phyloP scores from a whole-genome alignment of 805 yeast genomes.

The Pichia sporocuriosa region DNA sequence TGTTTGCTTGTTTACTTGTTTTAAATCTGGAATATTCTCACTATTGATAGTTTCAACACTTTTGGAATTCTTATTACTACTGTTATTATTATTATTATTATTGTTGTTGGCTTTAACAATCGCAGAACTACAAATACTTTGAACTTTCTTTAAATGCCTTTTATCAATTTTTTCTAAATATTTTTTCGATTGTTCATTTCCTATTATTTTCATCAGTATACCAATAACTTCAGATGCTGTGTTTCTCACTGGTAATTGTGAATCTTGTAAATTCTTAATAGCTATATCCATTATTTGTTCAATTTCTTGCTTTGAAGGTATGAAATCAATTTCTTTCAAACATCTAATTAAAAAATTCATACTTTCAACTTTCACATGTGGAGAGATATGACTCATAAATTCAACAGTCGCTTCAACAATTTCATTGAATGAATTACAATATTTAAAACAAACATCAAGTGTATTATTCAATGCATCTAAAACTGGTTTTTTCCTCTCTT shows the following conservation, averaged over 20 bases:
- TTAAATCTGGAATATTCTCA: background rate
- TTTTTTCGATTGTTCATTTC: constrained; percentile 57
- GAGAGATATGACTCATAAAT: constrained; percentile 70
- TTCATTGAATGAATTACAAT: constrained; percentile 44
- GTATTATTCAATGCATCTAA: constrained; percentile 63
- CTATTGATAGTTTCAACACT: background rate
- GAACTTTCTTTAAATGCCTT: constrained; percentile 58
- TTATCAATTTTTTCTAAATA: constrained; percentile 67
- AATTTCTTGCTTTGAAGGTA: constrained; percentile 49
- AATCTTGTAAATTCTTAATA: constrained; percentile 65
- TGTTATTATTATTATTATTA: background rate
- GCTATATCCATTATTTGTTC: constrained; percentile 51
- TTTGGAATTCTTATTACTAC: background rate
- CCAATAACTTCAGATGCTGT: constrained; percentile 76
- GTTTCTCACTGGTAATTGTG: constrained; percentile 77
- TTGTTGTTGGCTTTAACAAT: constrained; percentile 34
- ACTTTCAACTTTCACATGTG: constrained; percentile 72
- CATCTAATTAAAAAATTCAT: constrained; percentile 59
- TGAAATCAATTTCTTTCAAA: constrained; percentile 39
- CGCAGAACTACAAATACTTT: constrained; percentile 48
- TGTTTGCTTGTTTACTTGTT: background rate
- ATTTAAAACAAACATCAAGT: constrained; percentile 54
- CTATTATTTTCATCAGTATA: constrained; percentile 73
- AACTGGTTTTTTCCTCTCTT: constrained; percentile 79
- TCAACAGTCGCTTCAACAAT: constrained; percentile 53